phyloP scores from a whole-genome alignment of 2,329 filamentous ascomycete genomes.

The Aspergillus luchuensis region DNA sequence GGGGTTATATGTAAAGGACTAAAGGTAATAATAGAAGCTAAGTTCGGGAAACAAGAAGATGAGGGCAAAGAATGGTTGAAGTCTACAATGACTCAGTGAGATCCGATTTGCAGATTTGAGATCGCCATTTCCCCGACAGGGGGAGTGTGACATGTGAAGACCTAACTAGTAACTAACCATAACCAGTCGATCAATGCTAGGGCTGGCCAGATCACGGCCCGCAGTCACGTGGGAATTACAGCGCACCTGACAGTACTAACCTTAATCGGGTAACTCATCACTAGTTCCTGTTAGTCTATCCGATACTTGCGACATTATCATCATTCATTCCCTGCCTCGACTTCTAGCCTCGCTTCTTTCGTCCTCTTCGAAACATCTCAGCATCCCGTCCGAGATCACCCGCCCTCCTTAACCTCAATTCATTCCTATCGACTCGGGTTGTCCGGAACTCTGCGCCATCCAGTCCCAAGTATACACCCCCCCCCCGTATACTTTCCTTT shows the following conservation, averaged over 20 bases:
- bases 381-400: not conserved
- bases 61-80: not conserved
- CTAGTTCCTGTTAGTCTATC: too few species aligned
- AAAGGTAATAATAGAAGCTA: too few species aligned
- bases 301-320: too few species aligned
- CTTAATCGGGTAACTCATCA: too few species aligned
- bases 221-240: not conserved
- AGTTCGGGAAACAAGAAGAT: too few species aligned
- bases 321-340: too few species aligned
- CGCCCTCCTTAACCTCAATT: not conserved
- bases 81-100: not conserved
- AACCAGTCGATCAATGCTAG: not conserved
- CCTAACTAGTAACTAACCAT: not conserved
- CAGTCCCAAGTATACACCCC: not conserved
- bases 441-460: not conserved
- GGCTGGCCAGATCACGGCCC: constrained; percentile 2
- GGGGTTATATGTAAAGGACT: too few species aligned
- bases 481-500: not conserved
- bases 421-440: not conserved
- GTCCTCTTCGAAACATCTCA: not conserved
- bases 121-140: not conserved
- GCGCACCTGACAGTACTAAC: not conserved
- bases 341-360: too few species aligned
- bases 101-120: not conserved
- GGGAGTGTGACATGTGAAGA: constrained; percentile 1